phyloP scores from a whole-genome alignment of 257 asterid species.

The Eucommia ulmoides region DNA sequence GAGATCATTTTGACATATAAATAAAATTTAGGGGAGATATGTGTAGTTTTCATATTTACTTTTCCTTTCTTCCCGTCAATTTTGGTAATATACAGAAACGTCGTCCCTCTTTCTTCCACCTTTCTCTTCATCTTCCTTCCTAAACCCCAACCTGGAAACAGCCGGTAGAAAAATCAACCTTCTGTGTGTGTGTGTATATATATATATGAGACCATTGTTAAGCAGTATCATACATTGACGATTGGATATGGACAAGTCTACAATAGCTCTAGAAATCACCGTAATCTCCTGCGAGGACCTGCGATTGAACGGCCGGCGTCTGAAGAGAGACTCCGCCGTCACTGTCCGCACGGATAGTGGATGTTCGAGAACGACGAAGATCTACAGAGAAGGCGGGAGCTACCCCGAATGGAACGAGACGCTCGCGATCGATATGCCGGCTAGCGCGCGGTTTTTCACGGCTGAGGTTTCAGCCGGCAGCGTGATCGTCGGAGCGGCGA shows the following conservation, averaged over 20 bases:
- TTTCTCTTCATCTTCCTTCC: conserved; percentile 23
- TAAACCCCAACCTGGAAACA: conserved; percentile 7
- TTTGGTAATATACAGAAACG: too few species aligned
- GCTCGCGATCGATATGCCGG: conserved; percentile 38
- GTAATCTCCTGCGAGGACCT: conserved; percentile 64
- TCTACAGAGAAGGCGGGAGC: conserved; percentile 39
- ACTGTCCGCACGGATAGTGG: conserved; percentile 28
- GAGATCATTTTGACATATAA: too few species aligned
- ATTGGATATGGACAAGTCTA: conserved; percentile 6
- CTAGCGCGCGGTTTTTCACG: conserved; percentile 27
- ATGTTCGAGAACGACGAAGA: conserved; percentile 20
- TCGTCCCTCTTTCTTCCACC: conserved; percentile 20
- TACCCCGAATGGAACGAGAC: conserved; percentile 61
- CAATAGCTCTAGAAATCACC: conserved; percentile 31
- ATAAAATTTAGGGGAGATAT: too few species aligned
- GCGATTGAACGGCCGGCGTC: conserved; percentile 10
- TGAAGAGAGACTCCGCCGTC: conserved; percentile 36
- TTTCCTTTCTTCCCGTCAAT: too few species aligned
- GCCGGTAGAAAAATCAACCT: too few species aligned
- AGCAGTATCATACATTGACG: not conserved
- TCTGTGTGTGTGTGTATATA: too few species aligned
- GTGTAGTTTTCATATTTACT: too few species aligned
- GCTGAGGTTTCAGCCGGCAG: conserved; percentile 38
- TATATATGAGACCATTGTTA: not conserved
- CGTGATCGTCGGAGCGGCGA: conserved; percentile 33